phyloP scores from a whole-genome alignment of 176 grass and related monocot species.

The Eremochloa ophiuroides region DNA sequence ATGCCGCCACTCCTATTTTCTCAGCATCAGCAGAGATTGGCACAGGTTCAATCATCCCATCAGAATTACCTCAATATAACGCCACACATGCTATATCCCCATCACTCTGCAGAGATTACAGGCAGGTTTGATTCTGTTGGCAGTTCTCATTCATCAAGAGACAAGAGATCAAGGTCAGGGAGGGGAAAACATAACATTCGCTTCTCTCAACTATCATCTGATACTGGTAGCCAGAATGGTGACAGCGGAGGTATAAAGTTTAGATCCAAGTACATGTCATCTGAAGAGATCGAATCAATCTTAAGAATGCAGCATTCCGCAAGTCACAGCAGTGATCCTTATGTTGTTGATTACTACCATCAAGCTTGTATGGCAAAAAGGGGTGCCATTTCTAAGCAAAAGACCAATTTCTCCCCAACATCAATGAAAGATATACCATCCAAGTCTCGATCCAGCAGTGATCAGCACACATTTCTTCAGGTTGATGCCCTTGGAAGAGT shows the following conservation, averaged over 20 bases:
- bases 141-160: slow-evolving; percentile 49
- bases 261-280: slow-evolving; percentile 92
- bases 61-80: slow-evolving; percentile 51
- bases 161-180: slow-evolving; percentile 66
- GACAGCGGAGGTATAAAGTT: slow-evolving; percentile 65
- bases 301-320: slow-evolving; percentile 92
- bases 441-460: slow-evolving; percentile 65
- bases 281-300: slow-evolving; percentile 97
- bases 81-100: slow-evolving; percentile 49
- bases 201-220: slow-evolving; percentile 55
- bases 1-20: slow-evolving; percentile 52
- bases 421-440: slow-evolving; percentile 79
- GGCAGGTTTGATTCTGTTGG: slow-evolving; percentile 51
- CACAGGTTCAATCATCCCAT: slow-evolving; percentile 57
- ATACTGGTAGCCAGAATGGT: slow-evolving; percentile 59
- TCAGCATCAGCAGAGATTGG: slow-evolving; percentile 78
- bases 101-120: slow-evolving; percentile 39
- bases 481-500: slow-evolving; percentile 76
- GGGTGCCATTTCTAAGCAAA: slow-evolving; percentile 53
- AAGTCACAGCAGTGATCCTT: slow-evolving; percentile 91
- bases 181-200: slow-evolving; percentile 71
- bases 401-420: slow-evolving; percentile 59
- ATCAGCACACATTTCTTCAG: slow-evolving; percentile 83
- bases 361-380: slow-evolving; percentile 95
- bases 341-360: slow-evolving; percentile 95